Evolutionary conservation across 345 rosid species (phyloP).

Genomic region (Arabis hirsuta): DNA sequence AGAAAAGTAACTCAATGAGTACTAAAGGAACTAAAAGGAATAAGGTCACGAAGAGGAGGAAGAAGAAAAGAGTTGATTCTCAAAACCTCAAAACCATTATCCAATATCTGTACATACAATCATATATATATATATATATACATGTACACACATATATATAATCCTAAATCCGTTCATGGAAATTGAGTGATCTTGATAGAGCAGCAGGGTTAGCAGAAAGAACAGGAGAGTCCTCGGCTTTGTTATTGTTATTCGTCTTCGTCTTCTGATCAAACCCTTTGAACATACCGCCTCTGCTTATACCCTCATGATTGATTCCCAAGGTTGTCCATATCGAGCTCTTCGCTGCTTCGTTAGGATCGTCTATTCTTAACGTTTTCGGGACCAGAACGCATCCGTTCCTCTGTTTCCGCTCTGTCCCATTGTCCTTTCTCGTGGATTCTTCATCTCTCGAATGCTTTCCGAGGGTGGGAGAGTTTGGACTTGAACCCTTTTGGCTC

Average conservation of each 20-base stretch:
- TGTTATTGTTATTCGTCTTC: constrained; percentile 47
- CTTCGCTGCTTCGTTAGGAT: constrained; percentile 73
- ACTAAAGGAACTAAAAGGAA: neutral
- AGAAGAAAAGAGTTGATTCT: constrained; percentile 34
- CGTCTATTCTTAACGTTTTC: constrained; percentile 74
- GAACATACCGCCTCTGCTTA: constrained; percentile 56
- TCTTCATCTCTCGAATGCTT: constrained; percentile 75
- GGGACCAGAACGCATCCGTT: constrained; percentile 65
- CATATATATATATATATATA: constrained; percentile 17
- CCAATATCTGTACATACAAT: constrained; percentile 35
- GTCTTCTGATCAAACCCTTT: constrained; percentile 62
- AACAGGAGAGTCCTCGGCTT: constrained; percentile 49
- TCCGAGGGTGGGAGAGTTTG: constrained; percentile 59
- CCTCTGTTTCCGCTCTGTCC: constrained; percentile 46
- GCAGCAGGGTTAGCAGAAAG: constrained; percentile 85
- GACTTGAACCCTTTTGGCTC: constrained; percentile 45
- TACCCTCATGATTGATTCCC: constrained; percentile 61
- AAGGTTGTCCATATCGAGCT: constrained; percentile 80
- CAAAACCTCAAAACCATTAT: constrained; percentile 38
- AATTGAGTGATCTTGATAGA: constrained; percentile 72
- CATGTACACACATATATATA: neutral
- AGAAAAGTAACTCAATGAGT: neutral
- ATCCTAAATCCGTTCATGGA: constrained; percentile 63
- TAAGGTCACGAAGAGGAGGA: constrained; percentile 25
- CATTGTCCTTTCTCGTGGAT: constrained; percentile 35